phyloP scores from a whole-genome alignment of 192 early-diverging fungal genomes.

The Hyaloraphidium curvatum region DNA sequence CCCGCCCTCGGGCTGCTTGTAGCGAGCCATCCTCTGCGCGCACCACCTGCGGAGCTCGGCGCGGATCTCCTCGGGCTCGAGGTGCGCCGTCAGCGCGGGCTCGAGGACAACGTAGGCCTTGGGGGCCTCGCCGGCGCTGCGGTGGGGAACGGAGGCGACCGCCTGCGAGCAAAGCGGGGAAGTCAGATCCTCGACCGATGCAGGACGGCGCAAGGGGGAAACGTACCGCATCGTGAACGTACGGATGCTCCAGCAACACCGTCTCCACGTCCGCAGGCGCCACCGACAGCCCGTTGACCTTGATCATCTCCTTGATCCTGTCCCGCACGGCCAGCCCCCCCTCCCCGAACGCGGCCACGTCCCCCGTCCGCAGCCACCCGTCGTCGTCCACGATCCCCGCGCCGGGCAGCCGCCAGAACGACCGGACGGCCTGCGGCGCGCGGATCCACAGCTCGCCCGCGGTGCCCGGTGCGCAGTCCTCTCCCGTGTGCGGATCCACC shows the following conservation, averaged over 20 bases:
- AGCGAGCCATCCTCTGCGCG: no score
- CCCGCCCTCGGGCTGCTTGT: not conserved
- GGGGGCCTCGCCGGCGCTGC: not conserved
- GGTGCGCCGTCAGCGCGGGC: not conserved
- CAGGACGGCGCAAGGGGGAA: not conserved
- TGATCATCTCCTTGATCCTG: constrained; percentile 4
- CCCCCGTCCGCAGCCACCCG: constrained; percentile 1
- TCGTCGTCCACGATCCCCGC: not conserved
- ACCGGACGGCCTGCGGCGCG: not conserved
- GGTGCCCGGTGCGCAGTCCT: not conserved
- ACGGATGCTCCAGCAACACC: not conserved
- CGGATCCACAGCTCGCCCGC: not conserved
- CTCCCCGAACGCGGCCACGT: not conserved
- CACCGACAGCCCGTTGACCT: not conserved
- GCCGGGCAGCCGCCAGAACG: not conserved
- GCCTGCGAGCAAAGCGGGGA: not conserved
- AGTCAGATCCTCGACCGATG: not conserved
- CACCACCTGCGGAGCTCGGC: no score
- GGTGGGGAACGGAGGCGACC: not conserved
- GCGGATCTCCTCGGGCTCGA: not conserved
- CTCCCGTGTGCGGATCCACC: not conserved
- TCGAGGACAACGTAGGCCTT: not conserved
- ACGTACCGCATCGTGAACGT: not conserved
- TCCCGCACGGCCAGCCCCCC: not conserved
- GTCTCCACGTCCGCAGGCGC: constrained; percentile 1